A percentile compares a stretch with the other conserved stretches of the same genome.
These are phyloP conservation scores for Colletotrichum sp. DNA, from an alignment of 2,329 filamentous ascomycete species.

Conservation along the genomic window DNA sequence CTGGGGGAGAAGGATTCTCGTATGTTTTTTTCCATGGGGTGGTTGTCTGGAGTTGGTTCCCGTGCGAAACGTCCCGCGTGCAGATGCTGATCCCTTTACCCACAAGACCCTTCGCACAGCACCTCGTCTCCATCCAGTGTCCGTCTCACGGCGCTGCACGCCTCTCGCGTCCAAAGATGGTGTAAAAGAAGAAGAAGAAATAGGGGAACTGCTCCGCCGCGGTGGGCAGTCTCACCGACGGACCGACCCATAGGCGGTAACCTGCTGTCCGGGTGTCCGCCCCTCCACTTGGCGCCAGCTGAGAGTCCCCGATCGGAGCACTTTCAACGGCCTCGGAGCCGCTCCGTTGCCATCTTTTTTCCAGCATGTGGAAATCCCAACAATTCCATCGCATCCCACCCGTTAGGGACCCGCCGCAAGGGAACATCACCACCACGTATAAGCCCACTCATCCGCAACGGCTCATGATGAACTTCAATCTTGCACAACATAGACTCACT, in stretches of 20 bases:
- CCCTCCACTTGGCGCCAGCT: not conserved
- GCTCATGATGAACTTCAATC: not conserved
- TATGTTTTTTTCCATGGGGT: not conserved
- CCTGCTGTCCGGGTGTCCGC: not conserved
- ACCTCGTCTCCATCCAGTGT: not conserved
- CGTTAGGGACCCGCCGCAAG: not conserved
- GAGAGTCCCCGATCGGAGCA: not conserved
- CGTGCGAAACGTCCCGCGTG: not conserved
- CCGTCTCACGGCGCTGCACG: not conserved
- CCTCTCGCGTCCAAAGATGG: not conserved
- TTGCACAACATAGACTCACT: not conserved
- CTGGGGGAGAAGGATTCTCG: not conserved
- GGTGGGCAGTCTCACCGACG: constrained; percentile 10
- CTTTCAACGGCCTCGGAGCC: not conserved
- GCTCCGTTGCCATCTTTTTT: not conserved
- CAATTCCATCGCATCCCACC: not conserved
- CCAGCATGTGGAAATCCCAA: constrained; percentile 8
- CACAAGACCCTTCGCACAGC: constrained; percentile 2
- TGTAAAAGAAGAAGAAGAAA: not conserved
- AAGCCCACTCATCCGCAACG: not conserved
- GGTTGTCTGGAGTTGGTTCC: not conserved
- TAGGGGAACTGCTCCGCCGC: not conserved
- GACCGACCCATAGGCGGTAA: not conserved
- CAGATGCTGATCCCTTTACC: not conserved
- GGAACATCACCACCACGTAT: not conserved